Percentiles rank a stretch among this genome's conserved stretches.
phyloP scores from a whole-genome alignment of 176 grass and related monocot genomes.

The Carex myosuroides region DNA sequence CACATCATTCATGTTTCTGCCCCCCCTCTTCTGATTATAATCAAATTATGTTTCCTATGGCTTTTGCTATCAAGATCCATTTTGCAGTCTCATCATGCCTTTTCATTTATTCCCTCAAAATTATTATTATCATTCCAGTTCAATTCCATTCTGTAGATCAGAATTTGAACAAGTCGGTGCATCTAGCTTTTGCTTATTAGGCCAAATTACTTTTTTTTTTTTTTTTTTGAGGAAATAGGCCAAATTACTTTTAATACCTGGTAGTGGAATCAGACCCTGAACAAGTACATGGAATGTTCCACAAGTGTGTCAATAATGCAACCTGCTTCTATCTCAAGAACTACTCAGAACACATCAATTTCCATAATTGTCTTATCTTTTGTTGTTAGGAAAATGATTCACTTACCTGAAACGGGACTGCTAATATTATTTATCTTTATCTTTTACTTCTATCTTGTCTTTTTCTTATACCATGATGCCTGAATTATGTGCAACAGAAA shows the following conservation, averaged over 20 bases:
- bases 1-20: neutral
- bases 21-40: neutral
- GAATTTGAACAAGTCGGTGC: constrained; percentile 3
- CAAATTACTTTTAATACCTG: neutral
- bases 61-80: neutral
- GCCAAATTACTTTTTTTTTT: no score
- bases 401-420: neutral
- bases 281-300: constrained; percentile 4
- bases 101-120: neutral
- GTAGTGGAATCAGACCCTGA: neutral
- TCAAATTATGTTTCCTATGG: neutral
- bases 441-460: neutral
- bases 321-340: neutral
- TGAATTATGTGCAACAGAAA: neutral
- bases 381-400: neutral
- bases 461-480: neutral
- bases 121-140: neutral
- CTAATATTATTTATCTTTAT: neutral
- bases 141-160: neutral
- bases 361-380: neutral
- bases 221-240: no score
- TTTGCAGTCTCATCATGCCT: neutral
- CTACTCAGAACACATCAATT: neutral
- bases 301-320: neutral
- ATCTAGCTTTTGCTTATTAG: neutral